phyloP scores from a whole-genome alignment of 1,284 basidiomycete genomes.

The Cryptococcus sp. region DNA sequence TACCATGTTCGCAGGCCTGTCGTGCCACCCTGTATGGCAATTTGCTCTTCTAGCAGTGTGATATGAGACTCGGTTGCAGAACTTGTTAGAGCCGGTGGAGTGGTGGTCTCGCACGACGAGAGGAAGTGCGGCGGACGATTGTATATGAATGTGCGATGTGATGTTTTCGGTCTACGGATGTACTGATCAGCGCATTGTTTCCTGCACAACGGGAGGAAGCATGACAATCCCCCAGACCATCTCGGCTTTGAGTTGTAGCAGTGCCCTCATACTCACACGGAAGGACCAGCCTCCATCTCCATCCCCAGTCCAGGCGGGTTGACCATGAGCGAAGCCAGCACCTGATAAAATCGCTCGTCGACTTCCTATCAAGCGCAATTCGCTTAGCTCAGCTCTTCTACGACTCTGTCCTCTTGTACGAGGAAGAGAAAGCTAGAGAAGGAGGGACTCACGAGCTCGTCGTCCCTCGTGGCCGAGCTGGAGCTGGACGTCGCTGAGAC shows the following conservation, averaged over 20 bases:
- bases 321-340: slow-evolving; percentile 39
- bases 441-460: slow-evolving; percentile 24
- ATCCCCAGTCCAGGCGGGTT: background rate
- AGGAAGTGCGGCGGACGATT: slow-evolving; percentile 5
- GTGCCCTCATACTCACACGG: slow-evolving; percentile 3
- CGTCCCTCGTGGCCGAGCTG: slow-evolving; percentile 7
- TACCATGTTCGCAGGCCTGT: slow-evolving; percentile 54
- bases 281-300: slow-evolving; percentile 4
- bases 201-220: no score
- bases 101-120: background rate
- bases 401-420: no score
- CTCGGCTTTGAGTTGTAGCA: background rate
- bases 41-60: slow-evolving; percentile 52
- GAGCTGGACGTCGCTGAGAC: background rate
- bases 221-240: no score
- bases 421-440: background rate
- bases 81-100: background rate
- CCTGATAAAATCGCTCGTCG: slow-evolving; percentile 46
- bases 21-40: slow-evolving; percentile 52
- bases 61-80: slow-evolving; percentile 25
- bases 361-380: slow-evolving; percentile 29
- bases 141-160: slow-evolving; percentile 53
- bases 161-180: slow-evolving; percentile 40
- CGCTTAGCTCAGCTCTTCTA: background rate
- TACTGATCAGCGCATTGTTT: background rate